Conservation (phyloP, 331 rosid genomes). For the Phaseolus coccineus region DNA sequence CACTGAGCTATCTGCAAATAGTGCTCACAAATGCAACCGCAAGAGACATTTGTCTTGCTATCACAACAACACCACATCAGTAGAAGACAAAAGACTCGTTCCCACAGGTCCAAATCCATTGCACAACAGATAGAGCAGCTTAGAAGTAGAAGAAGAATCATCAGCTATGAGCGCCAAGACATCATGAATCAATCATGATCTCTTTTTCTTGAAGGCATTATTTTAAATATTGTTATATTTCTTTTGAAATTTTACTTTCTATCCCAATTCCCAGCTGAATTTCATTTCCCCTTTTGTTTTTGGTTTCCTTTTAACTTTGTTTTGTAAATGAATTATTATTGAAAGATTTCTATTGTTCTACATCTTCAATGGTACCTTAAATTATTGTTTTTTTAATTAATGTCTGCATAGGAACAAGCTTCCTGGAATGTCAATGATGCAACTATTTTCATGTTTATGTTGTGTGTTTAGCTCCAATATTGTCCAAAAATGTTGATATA, state of each 20-base stretch:
- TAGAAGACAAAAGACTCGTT: slow-evolving; percentile 69
- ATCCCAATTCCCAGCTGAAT: slow-evolving; percentile 5
- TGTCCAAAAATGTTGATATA: neutral
- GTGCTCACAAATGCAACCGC: slow-evolving; percentile 45
- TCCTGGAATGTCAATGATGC: slow-evolving; percentile 14
- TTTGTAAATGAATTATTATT: slow-evolving; percentile 36
- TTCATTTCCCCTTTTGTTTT: neutral
- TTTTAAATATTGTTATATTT: neutral
- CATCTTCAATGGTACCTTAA: neutral
- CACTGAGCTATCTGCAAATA: neutral
- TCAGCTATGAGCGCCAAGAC: neutral
- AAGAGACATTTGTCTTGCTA: slow-evolving; percentile 46
- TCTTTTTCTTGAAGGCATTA: slow-evolving; percentile 9
- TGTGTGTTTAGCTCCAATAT: slow-evolving; percentile 1
- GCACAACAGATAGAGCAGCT: slow-evolving; percentile 61
- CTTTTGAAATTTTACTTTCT: neutral
- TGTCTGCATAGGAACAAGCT: slow-evolving; percentile 4
- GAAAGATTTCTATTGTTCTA: slow-evolving; percentile 26
- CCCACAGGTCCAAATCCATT: slow-evolving; percentile 86
- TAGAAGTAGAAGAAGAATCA: slow-evolving; percentile 35
- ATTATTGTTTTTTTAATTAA: neutral
- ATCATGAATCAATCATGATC: neutral
- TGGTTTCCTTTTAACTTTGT: slow-evolving; percentile 1
- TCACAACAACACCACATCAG: slow-evolving; percentile 38
- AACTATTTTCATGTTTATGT: slow-evolving; percentile 19